phyloP scores from a whole-genome alignment of 1,284 basidiomycete species.

The Peniophora sp. region DNA sequence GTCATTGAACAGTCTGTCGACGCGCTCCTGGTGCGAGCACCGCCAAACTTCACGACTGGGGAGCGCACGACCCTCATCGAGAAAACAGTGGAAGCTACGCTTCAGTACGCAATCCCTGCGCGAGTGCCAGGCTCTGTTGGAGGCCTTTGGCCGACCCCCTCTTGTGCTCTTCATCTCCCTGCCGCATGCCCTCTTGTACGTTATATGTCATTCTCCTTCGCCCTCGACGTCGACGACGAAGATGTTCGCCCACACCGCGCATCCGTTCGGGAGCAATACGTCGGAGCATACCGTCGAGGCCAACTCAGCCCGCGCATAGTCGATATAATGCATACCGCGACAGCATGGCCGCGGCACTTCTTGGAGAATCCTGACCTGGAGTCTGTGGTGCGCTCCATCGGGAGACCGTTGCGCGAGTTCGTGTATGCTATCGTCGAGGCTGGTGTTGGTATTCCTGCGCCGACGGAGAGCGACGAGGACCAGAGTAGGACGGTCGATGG shows the following conservation, averaged over 20 bases:
- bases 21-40: conserved; percentile 42
- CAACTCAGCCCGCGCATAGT: conserved; percentile 47
- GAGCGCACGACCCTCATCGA: conserved; percentile 61
- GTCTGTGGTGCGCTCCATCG: conserved; percentile 51
- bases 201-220: conserved; percentile 38
- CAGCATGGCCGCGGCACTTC: conserved; percentile 64
- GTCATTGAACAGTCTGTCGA: conserved; percentile 62
- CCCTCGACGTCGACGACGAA: conserved; percentile 19
- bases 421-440: conserved; percentile 64
- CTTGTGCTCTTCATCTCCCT: conserved; percentile 52
- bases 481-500: conserved; percentile 15
- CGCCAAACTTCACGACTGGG: conserved; percentile 41
- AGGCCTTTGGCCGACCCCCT: conserved; percentile 38
- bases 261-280: conserved; percentile 38
- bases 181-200: conserved; percentile 45
- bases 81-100: conserved; percentile 59
- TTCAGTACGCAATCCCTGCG: conserved; percentile 68
- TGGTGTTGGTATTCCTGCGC: conserved; percentile 46
- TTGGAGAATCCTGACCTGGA: conserved; percentile 72
- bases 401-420: conserved; percentile 56
- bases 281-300: conserved; percentile 58
- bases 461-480: conserved; percentile 13
- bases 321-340: conserved; percentile 53
- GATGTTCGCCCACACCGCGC: conserved; percentile 19
- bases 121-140: conserved; percentile 29